Base-by-base conservation (phyloP, 768 basidiomycete genomes). In the Mycena galericulata region DNA sequence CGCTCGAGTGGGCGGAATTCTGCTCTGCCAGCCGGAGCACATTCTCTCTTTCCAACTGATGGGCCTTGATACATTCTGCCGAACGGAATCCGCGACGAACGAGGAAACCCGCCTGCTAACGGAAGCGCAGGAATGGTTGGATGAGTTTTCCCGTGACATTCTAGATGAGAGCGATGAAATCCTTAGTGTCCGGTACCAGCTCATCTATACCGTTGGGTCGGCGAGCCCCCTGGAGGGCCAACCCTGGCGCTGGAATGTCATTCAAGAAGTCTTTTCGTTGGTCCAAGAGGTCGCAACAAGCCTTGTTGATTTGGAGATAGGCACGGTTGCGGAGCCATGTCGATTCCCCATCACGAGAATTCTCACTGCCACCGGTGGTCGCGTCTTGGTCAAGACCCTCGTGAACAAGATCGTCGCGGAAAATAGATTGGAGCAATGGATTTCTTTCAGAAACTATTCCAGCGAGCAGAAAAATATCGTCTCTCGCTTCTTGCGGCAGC, bases 21-120 rank as follows among this genome's bases (percentile, higher is more conserved):
- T 74, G 88, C 18, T 76, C 89, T 0, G 65, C 8, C 88, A 89
- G 51, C 88, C 88, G 0, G 87, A 89, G 51, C 86, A 89, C 30
- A 76, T 87, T 15, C 78, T 89, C 3, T 89, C 88, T 0, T 84
- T 85, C 65, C 80, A 81, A 68, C 77, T 89, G 18, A 82, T 85
- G 79, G 9, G 22, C 55, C 59, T 60, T 14, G 59, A 60, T 32
- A n/a, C 59, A 12, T 45, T 26, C 29, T 22, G 45, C 34, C 46
- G n/a, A n/a, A n/a, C n/a, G n/a, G n/a, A n/a, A 30, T 14, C 59
- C 20, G 59, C 9, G 24, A 17, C 36, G 30, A 34, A 45, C 14
- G 59, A 49, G 8, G 40, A 24, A 22, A 41, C 34, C 17, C 17
- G 17, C 22, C 20, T 56, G 55, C 55, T 56, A 2, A n/a, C 7